phyloP scores from a whole-genome alignment of 2,329 filamentous ascomycete species.

The Fusarium euwallaceae region DNA sequence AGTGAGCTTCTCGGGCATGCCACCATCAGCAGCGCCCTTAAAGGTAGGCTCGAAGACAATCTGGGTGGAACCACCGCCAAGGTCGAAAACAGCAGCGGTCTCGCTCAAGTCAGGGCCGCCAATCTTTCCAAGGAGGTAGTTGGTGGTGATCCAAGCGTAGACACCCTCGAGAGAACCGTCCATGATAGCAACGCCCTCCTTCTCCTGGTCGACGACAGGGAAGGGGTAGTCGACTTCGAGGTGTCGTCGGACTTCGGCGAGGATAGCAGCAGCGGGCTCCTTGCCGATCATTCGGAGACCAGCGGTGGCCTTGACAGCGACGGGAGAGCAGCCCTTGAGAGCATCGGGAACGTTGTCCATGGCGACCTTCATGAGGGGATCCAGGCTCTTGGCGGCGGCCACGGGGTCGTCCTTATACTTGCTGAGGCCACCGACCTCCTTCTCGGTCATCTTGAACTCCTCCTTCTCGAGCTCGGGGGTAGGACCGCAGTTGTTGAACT shows the following conservation, averaged over 20 bases:
- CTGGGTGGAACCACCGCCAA: conserved; percentile 96
- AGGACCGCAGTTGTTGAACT: conserved; percentile 97
- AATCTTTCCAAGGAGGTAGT: conserved; percentile 98
- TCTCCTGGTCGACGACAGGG: conserved; percentile 87
- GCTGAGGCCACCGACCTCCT: conserved; percentile 85
- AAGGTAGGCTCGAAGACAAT: conserved; percentile 99
- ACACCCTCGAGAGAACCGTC: conserved; percentile 97
- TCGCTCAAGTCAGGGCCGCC: conserved; percentile 90
- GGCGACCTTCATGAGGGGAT: conserved; percentile 88
- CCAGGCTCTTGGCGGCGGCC: conserved; percentile 89
- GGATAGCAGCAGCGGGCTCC: conserved; percentile 84
- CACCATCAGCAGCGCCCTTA: conserved; percentile 76
- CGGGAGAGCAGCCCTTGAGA: conserved; percentile 89
- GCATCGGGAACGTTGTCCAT: conserved; percentile 87
- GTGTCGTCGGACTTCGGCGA: conserved; percentile 85
- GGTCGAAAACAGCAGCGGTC: conserved; percentile 94
- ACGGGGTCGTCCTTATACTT: conserved; percentile 89
- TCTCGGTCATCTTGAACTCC: conserved; percentile 93
- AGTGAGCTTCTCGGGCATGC: conserved; percentile 86
- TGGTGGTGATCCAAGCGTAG: conserved; percentile 98
- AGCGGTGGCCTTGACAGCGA: conserved; percentile 98
- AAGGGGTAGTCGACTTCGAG: conserved; percentile 94
- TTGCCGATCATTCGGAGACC: conserved; percentile 88
- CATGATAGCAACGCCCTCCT: conserved; percentile 95
- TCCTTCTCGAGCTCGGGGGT: conserved; percentile 96